Evolutionary conservation across 1,139 yeast genomes (phyloP), one percentile per base, ranked within the genome.

Genomic region (Pneumocystis carinii): DNA sequence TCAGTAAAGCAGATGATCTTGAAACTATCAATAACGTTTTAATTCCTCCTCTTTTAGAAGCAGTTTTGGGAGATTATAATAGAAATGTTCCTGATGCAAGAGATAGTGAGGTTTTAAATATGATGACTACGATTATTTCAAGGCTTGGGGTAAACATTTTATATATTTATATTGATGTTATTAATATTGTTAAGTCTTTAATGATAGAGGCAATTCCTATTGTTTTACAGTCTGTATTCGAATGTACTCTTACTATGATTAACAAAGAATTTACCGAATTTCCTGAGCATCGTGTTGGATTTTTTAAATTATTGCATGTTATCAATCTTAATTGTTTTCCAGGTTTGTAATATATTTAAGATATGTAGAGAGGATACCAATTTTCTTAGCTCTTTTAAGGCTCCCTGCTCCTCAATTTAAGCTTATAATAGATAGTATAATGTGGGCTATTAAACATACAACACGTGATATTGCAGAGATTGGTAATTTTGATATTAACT

Each of bases 361-460:
- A 19, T 12, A 35, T 24, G 3, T 42, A 24, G n/a, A 24, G n/a
- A 36, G 6, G 35, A 39, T 24, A 12, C 27, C 14, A 60, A 48
- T 48, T 48, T 48, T 48, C 3, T 2, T 38, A 41, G 96, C 97
- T 0, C 79, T 92, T 70, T 78, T 90, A 67, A 88, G 89, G 75
- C 81, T 92, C 68, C 95, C 97, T 15, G 94, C 95, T 8, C 92
- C 85, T 68, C 95, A 96, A 41, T 90, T 92, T 81, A 90, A 87
- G 73, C 82, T 90, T 65, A 86, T 92, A 65, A 84, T 94, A 68
- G 92, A 89, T 75, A 95, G 97, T 1, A 90, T 96, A 61, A 79
- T 94, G 71, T 92, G 98, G 98, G 97, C 97, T 0, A 88, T 94
- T 74, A 92, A 92, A 75, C 98, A 92, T 74, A 94, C 90, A 71